phyloP scores from a whole-genome alignment of 2,329 filamentous ascomycete genomes.

The Trichophyton simii region DNA sequence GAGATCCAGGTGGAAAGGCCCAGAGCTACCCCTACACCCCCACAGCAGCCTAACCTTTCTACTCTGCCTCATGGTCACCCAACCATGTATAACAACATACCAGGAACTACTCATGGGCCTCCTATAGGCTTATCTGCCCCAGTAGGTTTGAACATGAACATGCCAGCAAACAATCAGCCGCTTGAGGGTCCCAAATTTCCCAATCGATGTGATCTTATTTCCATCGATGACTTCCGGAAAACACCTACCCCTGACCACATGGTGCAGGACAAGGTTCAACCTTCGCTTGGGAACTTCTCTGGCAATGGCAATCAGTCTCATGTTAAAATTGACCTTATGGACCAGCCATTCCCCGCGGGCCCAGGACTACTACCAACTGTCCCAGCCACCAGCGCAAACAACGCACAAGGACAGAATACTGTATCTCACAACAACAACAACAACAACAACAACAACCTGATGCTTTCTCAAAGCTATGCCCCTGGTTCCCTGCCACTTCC shows the following conservation, averaged over 20 bases:
- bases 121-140: neutral
- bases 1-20: neutral
- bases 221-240: neutral
- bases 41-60: neutral
- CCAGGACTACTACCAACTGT: neutral
- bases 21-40: neutral
- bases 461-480: neutral
- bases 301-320: neutral
- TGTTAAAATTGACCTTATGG: neutral
- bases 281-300: neutral
- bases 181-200: neutral
- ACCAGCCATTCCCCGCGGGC: neutral
- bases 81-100: neutral
- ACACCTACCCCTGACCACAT: conserved; percentile 1
- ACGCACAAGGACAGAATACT: neutral
- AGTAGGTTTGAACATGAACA: neutral
- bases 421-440: neutral
- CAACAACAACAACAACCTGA: neutral
- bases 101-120: neutral
- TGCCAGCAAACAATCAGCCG: neutral
- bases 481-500: neutral
- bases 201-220: neutral
- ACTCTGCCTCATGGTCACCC: neutral
- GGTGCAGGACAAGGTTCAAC: neutral
- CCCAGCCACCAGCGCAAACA: neutral